A percentile compares a stretch with the other conserved stretches of the same genome.
Conservation (phyloP, 1,284 basidiomycete species). For the Fomitopsis pinicola region DNA sequence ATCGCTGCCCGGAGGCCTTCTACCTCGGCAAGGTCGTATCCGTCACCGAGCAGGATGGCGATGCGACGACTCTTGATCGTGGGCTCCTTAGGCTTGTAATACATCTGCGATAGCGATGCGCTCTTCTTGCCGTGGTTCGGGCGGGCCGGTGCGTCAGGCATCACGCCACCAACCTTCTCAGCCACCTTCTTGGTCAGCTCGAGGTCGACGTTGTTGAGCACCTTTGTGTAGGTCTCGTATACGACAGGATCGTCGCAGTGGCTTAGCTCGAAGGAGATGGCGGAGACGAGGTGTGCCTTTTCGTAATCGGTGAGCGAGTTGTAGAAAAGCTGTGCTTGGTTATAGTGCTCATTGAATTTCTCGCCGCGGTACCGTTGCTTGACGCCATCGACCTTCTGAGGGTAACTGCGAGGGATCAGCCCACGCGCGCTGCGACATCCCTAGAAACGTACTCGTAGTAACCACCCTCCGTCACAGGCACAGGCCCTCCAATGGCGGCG, state of each 20-base stretch:
- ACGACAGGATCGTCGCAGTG: constrained; percentile 76
- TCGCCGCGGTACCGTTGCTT: constrained; percentile 64
- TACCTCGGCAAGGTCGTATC: constrained; percentile 61
- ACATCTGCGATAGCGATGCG: constrained; percentile 52
- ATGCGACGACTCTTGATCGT: constrained; percentile 67
- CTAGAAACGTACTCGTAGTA: constrained; percentile 46
- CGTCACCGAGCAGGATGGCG: constrained; percentile 71
- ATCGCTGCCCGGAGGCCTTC: constrained; percentile 52
- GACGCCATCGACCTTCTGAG: constrained; percentile 52
- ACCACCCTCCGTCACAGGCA: constrained; percentile 47
- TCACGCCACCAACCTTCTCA: constrained; percentile 53
- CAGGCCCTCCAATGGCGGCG: constrained; percentile 46
- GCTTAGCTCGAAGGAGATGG: constrained; percentile 75
- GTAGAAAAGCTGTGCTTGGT: constrained; percentile 73
- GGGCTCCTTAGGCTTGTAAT: constrained; percentile 55
- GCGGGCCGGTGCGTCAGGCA: constrained; percentile 44
- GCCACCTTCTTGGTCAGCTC: constrained; percentile 67
- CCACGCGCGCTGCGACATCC: not conserved
- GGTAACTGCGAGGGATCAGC: constrained; percentile 30
- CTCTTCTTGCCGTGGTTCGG: constrained; percentile 56
- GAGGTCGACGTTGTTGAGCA: constrained; percentile 68
- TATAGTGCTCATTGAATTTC: constrained; percentile 76
- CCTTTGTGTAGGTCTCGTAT: constrained; percentile 59
- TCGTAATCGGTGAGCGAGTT: constrained; percentile 71
- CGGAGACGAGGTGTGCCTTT: constrained; percentile 60